A percentile compares a stretch with the other conserved stretches of the same genome.
phyloP scores from a whole-genome alignment of 257 asterid species.

The Handroanthus guayacan region DNA sequence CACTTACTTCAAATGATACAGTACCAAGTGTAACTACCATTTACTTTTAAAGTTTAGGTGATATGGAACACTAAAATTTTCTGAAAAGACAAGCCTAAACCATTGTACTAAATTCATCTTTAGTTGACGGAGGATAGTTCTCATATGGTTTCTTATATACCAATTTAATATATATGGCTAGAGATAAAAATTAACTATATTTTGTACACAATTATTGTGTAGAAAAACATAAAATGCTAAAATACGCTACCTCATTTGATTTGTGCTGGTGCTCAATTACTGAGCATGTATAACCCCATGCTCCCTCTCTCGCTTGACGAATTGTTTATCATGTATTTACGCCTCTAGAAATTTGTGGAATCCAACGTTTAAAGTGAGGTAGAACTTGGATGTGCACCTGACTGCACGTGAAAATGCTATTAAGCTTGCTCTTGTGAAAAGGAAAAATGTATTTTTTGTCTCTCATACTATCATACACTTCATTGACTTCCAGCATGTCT shows the following conservation, averaged over 20 bases:
- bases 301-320: not conserved
- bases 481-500: not conserved
- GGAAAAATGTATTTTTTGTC: not conserved
- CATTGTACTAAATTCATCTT: slow-evolving; percentile 10
- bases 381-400: not conserved
- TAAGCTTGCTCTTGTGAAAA: slow-evolving; percentile 3
- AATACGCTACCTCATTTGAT: not conserved
- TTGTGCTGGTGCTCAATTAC: not conserved
- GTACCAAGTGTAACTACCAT: too few relatives aligned
- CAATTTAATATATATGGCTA: too few relatives aligned
- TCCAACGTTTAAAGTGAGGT: slow-evolving; percentile 8
- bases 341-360: not conserved
- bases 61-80: too few relatives aligned
- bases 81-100: not conserved
- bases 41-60: too few relatives aligned
- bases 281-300: not conserved
- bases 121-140: slow-evolving; percentile 8
- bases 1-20: too few relatives aligned
- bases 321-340: slow-evolving; percentile 15
- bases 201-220: not conserved
- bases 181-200: too few relatives aligned
- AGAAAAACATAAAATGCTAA: not conserved
- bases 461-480: not conserved
- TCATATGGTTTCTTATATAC: not conserved
- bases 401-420: slow-evolving; percentile 15